These are phyloP conservation scores for Stagonosporopsis vannaccii DNA, from an alignment of 2,329 filamentous ascomycete genomes.

Conservation along the genomic window DNA sequence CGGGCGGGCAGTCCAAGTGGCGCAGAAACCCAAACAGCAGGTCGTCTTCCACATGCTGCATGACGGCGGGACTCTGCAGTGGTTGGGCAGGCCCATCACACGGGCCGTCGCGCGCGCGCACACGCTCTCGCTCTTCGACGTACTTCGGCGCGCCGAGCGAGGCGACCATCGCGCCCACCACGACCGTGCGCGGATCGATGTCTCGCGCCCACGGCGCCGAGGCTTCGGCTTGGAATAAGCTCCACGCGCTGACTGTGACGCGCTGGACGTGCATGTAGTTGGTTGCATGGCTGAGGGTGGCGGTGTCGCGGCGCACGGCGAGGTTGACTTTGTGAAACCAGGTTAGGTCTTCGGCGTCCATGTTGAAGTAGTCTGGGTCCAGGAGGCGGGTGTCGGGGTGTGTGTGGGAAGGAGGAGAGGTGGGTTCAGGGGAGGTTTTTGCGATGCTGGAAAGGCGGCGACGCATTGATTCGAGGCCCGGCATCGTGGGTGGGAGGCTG, in stretches of 20 bases:
- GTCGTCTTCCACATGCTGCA: constrained; percentile 55
- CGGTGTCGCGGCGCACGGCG: constrained; percentile 47
- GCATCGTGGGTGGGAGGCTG: constrained; percentile 8
- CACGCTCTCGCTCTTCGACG: constrained; percentile 26
- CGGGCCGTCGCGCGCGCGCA: constrained; percentile 7
- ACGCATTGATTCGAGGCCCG: constrained; percentile 19
- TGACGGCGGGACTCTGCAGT: neutral
- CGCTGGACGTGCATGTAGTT: constrained; percentile 84
- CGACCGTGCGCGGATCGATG: constrained; percentile 64
- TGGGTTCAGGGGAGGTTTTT: neutral
- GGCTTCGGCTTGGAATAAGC: constrained; percentile 64
- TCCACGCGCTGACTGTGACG: constrained; percentile 71
- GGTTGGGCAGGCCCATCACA: too few relatives aligned
- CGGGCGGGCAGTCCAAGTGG: constrained; percentile 61
- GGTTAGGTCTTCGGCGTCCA: constrained; percentile 12
- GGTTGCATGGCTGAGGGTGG: constrained; percentile 85
- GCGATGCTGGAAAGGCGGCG: constrained; percentile 17
- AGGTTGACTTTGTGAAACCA: constrained; percentile 42
- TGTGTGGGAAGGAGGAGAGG: constrained; percentile 1
- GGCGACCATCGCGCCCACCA: constrained; percentile 70
- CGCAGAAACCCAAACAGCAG: constrained; percentile 60
- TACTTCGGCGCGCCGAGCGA: constrained; percentile 87
- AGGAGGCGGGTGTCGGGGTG: constrained; percentile 14
- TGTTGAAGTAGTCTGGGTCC: constrained; percentile 23
- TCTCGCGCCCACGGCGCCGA: constrained; percentile 29